phyloP scores from a whole-genome alignment of 2,329 filamentous ascomycete genomes.

The Sporothrix schenckii region DNA sequence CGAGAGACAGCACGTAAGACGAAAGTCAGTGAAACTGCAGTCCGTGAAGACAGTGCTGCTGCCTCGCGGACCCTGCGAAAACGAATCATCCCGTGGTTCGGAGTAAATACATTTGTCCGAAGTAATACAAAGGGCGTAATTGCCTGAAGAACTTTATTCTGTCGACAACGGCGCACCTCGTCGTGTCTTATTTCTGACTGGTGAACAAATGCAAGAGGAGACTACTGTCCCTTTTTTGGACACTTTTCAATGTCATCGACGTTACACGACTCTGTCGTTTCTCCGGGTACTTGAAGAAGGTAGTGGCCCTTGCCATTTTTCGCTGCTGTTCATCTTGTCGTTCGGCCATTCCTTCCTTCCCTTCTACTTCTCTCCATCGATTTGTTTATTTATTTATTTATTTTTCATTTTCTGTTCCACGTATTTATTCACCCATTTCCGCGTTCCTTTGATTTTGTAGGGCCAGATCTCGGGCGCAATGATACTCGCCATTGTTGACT shows the following conservation, averaged over 20 bases:
- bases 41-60: too few relatives aligned
- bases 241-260: not conserved
- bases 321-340: not conserved
- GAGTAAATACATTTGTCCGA: too few relatives aligned
- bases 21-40: not conserved
- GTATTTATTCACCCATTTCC: not conserved
- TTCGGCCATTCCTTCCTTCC: not conserved
- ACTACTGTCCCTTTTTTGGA: not conserved
- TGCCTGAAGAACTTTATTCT: not conserved
- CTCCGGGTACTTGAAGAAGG: not conserved
- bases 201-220: not conserved
- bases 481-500: not conserved
- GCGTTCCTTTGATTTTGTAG: not conserved
- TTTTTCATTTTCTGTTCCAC: not conserved
- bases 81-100: too few relatives aligned
- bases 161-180: constrained; percentile 8
- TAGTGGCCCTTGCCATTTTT: not conserved
- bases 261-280: not conserved
- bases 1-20: too few relatives aligned
- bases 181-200: constrained; percentile 16
- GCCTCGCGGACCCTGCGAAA: not conserved
- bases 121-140: too few relatives aligned
- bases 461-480: not conserved
- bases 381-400: not conserved
- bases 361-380: not conserved